A percentile compares a stretch with the other conserved stretches of the same genome.
Conservation (phyloP, 2,329 filamentous ascomycete species). For the Pseudomassariella vexata region DNA sequence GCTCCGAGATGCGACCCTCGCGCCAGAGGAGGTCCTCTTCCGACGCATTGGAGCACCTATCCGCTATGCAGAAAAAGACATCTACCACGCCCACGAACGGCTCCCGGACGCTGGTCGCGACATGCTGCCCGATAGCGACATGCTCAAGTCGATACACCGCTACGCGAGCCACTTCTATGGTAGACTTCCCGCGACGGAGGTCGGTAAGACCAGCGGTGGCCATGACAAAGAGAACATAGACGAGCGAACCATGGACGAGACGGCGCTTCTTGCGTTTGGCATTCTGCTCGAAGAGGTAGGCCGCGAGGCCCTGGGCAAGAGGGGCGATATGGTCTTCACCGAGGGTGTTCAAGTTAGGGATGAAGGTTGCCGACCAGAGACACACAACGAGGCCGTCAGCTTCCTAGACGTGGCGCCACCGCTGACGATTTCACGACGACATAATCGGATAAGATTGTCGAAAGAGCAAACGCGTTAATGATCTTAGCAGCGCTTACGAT, state of each 20-base stretch:
- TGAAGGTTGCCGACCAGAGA: conserved; percentile 5
- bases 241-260: conserved; percentile 68
- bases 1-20: conserved; percentile 33
- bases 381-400: conserved; percentile 9
- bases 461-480: too few species aligned
- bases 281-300: conserved; percentile 69
- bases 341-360: conserved; percentile 40
- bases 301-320: conserved; percentile 53
- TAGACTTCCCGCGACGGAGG: conserved; percentile 22
- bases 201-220: conserved; percentile 7
- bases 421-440: neutral
- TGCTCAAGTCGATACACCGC: conserved; percentile 62
- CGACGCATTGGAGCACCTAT: conserved; percentile 56
- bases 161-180: conserved; percentile 65
- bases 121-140: conserved; percentile 60
- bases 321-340: conserved; percentile 66
- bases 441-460: too few species aligned
- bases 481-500: too few species aligned
- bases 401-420: conserved; percentile 9
- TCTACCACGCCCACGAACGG: conserved; percentile 62
- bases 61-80: conserved; percentile 65
- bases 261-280: conserved; percentile 68
- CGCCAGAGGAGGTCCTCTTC: conserved; percentile 69
- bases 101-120: conserved; percentile 38
- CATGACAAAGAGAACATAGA: conserved; percentile 27